phyloP scores from a whole-genome alignment of 306 rosid genomes.

The Adenanthera pavonina region DNA sequence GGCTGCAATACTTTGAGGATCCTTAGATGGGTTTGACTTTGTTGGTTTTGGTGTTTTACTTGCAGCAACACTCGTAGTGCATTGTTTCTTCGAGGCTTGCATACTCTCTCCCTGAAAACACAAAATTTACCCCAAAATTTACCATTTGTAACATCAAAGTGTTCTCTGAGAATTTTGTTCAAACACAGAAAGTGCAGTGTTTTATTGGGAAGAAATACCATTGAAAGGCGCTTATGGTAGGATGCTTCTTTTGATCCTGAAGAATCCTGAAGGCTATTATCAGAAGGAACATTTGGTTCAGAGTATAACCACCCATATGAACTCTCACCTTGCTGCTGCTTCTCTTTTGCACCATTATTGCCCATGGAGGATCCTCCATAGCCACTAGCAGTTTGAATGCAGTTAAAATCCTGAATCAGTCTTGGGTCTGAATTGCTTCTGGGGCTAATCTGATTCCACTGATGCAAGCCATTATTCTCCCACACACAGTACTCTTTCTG shows the following conservation, averaged over 20 bases:
- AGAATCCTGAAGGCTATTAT: constrained; percentile 44
- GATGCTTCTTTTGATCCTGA: constrained; percentile 42
- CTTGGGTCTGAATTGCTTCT: constrained; percentile 36
- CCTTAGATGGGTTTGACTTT: constrained; percentile 65
- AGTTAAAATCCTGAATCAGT: constrained; percentile 47
- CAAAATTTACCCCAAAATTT: constrained; percentile 9
- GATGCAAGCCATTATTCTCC: constrained; percentile 38
- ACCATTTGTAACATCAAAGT: background rate
- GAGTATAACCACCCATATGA: constrained; percentile 68
- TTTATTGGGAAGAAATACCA: constrained; percentile 45
- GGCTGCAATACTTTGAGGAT: constrained; percentile 93
- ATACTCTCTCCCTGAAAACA: constrained; percentile 57
- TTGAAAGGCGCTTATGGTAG: constrained; percentile 56
- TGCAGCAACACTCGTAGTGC: constrained; percentile 36
- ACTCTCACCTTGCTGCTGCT: constrained; percentile 43
- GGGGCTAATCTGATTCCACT: constrained; percentile 51
- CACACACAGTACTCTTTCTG: constrained; percentile 49
- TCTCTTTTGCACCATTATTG: constrained; percentile 44
- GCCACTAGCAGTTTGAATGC: constrained; percentile 59
- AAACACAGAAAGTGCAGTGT: background rate
- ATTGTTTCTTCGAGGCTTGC: constrained; percentile 63
- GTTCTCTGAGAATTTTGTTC: background rate
- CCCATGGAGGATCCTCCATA: background rate
- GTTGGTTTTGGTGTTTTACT: constrained; percentile 53
- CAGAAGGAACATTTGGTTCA: constrained; percentile 47